A percentile compares a stretch with the other conserved stretches of the same genome.
These are phyloP conservation scores for Lentinula detonsa DNA, from an alignment of 768 basidiomycete genomes.

Conservation along the genomic window DNA sequence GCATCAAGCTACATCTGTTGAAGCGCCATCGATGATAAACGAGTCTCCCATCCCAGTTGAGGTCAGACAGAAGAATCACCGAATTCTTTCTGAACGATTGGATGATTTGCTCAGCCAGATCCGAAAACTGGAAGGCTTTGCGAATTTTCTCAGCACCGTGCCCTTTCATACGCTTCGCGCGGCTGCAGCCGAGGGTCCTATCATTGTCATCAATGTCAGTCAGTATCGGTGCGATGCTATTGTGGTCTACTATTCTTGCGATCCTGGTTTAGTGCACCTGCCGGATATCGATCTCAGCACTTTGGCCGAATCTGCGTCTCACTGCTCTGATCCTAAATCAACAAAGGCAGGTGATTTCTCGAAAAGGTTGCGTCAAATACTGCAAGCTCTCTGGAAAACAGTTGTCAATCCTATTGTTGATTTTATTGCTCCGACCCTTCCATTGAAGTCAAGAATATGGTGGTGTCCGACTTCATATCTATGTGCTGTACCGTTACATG, in stretches of 20 bases:
- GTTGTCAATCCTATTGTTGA: constrained; percentile 18
- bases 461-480: constrained; percentile 20
- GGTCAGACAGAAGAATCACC: too few species aligned
- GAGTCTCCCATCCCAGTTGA: too few species aligned
- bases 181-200: constrained; percentile 11
- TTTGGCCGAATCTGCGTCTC: constrained; percentile 6
- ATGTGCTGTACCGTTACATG: constrained; percentile 21
- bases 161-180: constrained; percentile 13
- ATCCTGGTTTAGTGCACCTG: background rate
- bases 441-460: constrained; percentile 12
- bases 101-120: constrained; percentile 16
- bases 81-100: constrained; percentile 10
- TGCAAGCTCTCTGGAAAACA: constrained; percentile 12
- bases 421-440: constrained; percentile 7
- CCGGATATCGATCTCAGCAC: background rate
- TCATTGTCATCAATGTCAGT: background rate
- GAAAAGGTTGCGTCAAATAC: background rate
- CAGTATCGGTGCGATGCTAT: constrained; percentile 14
- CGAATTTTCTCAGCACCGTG: constrained; percentile 14
- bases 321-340: background rate
- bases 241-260: background rate
- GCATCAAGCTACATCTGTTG: too few species aligned
- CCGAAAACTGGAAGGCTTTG: constrained; percentile 15
- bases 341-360: background rate
- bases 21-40: too few species aligned